Percentiles rank a stretch among this genome's conserved stretches.
These are phyloP conservation scores for Cyphellophora europaea DNA, from an alignment of 2,329 filamentous ascomycete genomes.

Conservation along the genomic window DNA sequence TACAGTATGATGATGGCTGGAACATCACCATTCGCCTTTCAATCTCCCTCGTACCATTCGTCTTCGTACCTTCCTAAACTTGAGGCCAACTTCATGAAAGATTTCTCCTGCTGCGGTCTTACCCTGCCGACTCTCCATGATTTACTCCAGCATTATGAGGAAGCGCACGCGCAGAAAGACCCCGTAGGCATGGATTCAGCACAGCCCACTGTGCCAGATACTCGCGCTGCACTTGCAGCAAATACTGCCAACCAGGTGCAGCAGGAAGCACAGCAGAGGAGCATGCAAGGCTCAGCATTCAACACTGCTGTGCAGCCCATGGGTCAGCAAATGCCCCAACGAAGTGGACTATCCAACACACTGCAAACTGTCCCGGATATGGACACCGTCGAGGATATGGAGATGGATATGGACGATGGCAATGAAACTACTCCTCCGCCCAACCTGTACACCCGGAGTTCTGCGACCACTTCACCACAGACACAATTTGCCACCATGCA, in stretches of 20 bases:
- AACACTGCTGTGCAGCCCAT: slow-evolving; percentile 28
- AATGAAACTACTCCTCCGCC: slow-evolving; percentile 24
- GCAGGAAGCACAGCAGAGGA: slow-evolving; percentile 38
- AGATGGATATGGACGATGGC: slow-evolving; percentile 62
- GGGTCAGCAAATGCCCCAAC: slow-evolving; percentile 18
- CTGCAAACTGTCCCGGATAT: slow-evolving; percentile 25
- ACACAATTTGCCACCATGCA: slow-evolving; percentile 49
- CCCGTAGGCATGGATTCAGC: slow-evolving; percentile 40
- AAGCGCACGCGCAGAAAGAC: slow-evolving; percentile 71
- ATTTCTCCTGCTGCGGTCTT: slow-evolving; percentile 90
- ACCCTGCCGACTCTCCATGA: slow-evolving; percentile 88
- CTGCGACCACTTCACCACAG: slow-evolving; percentile 61
- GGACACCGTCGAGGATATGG: slow-evolving; percentile 67
- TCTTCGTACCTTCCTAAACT: slow-evolving; percentile 94
- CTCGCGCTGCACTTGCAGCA: slow-evolving; percentile 38
- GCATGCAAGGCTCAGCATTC: slow-evolving; percentile 34
- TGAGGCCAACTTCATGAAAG: slow-evolving; percentile 94
- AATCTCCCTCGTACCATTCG: slow-evolving; percentile 80
- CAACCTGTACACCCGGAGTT: slow-evolving; percentile 41
- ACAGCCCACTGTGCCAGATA: slow-evolving; percentile 36
- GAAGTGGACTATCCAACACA: slow-evolving; percentile 15
- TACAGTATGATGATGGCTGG: slow-evolving; percentile 86
- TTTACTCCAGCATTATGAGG: slow-evolving; percentile 91
- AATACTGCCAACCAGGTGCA: slow-evolving; percentile 36
- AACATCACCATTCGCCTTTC: slow-evolving; percentile 83